Evolutionary conservation across 2,329 filamentous ascomycete species (phyloP).

Genomic region (Apiospora aurea): DNA sequence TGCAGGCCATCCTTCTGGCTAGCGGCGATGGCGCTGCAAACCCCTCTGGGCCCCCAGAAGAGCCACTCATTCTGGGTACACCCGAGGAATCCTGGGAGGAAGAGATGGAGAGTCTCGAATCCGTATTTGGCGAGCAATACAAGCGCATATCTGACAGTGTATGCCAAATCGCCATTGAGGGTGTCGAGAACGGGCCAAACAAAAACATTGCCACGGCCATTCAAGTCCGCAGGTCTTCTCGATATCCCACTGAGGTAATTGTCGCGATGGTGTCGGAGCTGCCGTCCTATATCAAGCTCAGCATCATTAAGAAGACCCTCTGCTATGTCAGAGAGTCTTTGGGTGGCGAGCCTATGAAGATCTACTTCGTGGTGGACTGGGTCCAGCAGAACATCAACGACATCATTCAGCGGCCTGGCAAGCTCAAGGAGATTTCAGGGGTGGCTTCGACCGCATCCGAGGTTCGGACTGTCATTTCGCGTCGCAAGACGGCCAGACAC

Average conservation of each 20-base stretch:
- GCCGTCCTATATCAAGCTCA: slow-evolving; percentile 92
- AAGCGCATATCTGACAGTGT: slow-evolving; percentile 64
- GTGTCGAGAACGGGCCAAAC: slow-evolving; percentile 58
- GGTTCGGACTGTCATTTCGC: slow-evolving; percentile 44
- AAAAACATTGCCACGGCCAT: slow-evolving; percentile 60
- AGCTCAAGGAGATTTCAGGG: slow-evolving; percentile 82
- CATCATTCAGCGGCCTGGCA: slow-evolving; percentile 87
- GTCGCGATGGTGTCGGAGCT: slow-evolving; percentile 74
- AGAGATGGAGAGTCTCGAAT: slow-evolving; percentile 82
- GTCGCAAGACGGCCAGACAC: slow-evolving; percentile 50
- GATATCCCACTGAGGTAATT: slow-evolving; percentile 76
- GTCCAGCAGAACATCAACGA: slow-evolving; percentile 81
- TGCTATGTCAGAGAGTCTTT: slow-evolving; percentile 74
- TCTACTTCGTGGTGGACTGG: slow-evolving; percentile 92
- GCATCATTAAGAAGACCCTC: slow-evolving; percentile 80
- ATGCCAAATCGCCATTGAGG: slow-evolving; percentile 73
- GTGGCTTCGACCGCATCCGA: slow-evolving; percentile 74
- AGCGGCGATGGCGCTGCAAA: slow-evolving; percentile 45
- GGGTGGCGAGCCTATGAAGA: slow-evolving; percentile 83
- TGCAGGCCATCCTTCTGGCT: slow-evolving; percentile 74
- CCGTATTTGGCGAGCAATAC: slow-evolving; percentile 83
- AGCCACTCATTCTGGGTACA: slow-evolving; percentile 56
- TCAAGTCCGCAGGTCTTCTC: slow-evolving; percentile 74
- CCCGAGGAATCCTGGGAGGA: slow-evolving; percentile 79
- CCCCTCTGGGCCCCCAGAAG: slow-evolving; percentile 45